Percentiles rank a stretch among this genome's conserved stretches.
These are phyloP conservation scores for Candida boidinii DNA, from an alignment of 805 yeast genomes.

Conservation along the genomic window DNA sequence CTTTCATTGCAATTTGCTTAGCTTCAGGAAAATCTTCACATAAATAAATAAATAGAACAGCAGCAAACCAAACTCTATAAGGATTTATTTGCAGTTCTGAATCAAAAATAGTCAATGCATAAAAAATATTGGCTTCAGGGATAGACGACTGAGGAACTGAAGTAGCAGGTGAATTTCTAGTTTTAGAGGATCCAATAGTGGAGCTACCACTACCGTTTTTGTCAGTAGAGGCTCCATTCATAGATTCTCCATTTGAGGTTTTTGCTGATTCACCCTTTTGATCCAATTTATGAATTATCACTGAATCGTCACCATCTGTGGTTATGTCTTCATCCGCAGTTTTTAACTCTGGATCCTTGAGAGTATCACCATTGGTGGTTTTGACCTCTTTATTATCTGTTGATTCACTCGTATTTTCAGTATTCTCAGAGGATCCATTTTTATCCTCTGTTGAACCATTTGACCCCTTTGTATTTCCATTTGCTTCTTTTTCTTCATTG, in stretches of 20 bases:
- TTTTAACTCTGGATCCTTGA: too few relatives aligned
- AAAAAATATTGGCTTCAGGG: constrained; percentile 55
- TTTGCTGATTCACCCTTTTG: too few relatives aligned
- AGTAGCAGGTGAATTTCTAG: not conserved
- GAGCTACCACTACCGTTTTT: not conserved
- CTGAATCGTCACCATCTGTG: too few relatives aligned
- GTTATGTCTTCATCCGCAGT: too few relatives aligned
- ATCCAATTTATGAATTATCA: too few relatives aligned
- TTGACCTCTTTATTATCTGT: not conserved
- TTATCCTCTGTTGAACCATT: constrained; percentile 1
- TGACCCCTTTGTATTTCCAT: not conserved
- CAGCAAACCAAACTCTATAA: constrained; percentile 78
- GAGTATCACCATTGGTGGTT: constrained; percentile 1
- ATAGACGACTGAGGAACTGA: constrained; percentile 17
- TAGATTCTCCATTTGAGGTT: not conserved
- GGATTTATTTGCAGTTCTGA: constrained; percentile 71
- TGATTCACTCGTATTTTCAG: not conserved
- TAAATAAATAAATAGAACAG: constrained; percentile 53
- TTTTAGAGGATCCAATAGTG: not conserved
- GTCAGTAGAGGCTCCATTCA: not conserved
- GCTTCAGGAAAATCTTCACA: constrained; percentile 47
- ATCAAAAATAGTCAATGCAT: constrained; percentile 69
- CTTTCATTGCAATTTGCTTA: constrained; percentile 35
- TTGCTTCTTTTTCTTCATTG: constrained; percentile 1
- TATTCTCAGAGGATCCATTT: constrained; percentile 1